Conservation (phyloP, 352 stramenopile genomes). For the Globisporangium sylvaticum region DNA sequence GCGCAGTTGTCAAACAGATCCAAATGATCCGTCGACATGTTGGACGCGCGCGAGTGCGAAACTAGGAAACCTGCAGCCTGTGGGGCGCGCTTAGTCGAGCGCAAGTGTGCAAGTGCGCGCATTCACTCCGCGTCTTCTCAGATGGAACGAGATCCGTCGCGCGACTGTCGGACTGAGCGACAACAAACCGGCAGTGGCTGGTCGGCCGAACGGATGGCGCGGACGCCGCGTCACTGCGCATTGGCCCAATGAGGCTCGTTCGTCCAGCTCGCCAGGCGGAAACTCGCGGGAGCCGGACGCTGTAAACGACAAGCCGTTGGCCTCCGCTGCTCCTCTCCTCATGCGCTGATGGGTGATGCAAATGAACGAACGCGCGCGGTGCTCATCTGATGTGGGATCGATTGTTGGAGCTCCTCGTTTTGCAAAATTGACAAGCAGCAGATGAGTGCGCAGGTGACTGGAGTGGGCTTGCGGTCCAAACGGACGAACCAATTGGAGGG, state of each 20-base stretch:
- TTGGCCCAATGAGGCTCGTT: constrained; percentile 3
- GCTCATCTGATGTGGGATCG: neutral
- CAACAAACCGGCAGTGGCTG: neutral
- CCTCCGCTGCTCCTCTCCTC: neutral
- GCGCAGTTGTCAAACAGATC: neutral
- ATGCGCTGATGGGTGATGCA: neutral
- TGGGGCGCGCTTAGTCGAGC: neutral
- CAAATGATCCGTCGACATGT: neutral
- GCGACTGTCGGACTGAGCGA: neutral
- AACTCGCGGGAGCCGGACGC: neutral
- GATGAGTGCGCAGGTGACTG: neutral
- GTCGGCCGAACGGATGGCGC: neutral
- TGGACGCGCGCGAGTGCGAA: too few relatives aligned
- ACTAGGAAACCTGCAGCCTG: neutral
- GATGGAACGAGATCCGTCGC: neutral
- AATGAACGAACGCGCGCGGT: neutral
- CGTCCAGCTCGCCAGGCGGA: neutral
- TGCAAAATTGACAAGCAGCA: neutral
- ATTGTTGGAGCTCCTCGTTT: neutral
- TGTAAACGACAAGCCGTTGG: constrained; percentile 9
- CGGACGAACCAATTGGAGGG: neutral
- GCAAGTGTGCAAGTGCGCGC: neutral
- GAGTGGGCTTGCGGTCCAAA: neutral
- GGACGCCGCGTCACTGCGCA: neutral
- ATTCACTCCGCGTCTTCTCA: constrained; percentile 1